Percentiles rank a stretch among this genome's conserved stretches.
Evolutionary conservation across 1,284 basidiomycete genomes (phyloP).

Genomic region (Coniophora puteana): DNA sequence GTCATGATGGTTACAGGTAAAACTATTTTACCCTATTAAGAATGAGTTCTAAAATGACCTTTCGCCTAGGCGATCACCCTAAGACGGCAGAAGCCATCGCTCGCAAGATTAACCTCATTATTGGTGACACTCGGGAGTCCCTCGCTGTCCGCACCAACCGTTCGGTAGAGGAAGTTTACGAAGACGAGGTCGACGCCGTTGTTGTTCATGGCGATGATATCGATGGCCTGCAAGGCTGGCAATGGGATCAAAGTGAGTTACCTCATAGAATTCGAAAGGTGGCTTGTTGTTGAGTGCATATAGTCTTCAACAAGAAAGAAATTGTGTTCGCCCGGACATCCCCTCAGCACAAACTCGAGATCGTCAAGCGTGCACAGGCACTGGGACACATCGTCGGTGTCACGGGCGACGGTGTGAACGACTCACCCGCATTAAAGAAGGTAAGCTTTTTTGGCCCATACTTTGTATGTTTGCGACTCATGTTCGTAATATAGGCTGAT

Average conservation of each 20-base stretch:
- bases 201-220: constrained; percentile 68
- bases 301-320: constrained; percentile 65
- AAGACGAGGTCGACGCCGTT: constrained; percentile 62
- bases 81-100: constrained; percentile 12
- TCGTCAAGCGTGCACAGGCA: constrained; percentile 82
- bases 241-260: constrained; percentile 62
- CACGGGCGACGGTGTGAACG: constrained; percentile 94
- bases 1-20: constrained; percentile 72
- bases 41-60: no score
- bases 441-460: no score
- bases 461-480: constrained; percentile 33
- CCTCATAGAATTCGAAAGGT: no score
- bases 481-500: no score
- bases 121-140: constrained; percentile 62
- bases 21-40: no score
- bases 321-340: constrained; percentile 87
- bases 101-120: constrained; percentile 23
- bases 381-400: constrained; percentile 91
- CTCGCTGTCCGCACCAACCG: constrained; percentile 52
- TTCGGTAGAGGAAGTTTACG: constrained; percentile 55
- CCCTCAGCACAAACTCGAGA: constrained; percentile 89
- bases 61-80: constrained; percentile 8
- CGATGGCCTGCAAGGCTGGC: constrained; percentile 59
- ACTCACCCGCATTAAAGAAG: constrained; percentile 90
- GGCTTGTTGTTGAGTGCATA: no score